Percentiles rank a stretch among this genome's conserved stretches.
Evolutionary conservation across 2,329 filamentous ascomycete species (phyloP).

Genomic region (Pseudocercospora crystallina): DNA sequence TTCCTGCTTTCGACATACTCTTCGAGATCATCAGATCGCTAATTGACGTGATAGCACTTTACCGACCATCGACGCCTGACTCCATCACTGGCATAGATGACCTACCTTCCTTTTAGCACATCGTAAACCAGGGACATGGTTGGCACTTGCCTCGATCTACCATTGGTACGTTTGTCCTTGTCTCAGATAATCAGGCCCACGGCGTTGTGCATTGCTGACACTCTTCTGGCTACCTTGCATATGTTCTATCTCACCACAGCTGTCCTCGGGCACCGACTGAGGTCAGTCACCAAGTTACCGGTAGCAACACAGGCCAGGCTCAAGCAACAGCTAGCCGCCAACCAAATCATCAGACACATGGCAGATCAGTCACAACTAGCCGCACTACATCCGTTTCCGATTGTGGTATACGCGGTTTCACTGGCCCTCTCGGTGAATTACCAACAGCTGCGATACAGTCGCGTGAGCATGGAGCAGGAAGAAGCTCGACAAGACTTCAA

Average conservation of each 20-base stretch:
- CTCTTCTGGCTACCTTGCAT: conserved; percentile 49
- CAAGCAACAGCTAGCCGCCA: conserved; percentile 56
- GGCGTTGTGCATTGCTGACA: no score
- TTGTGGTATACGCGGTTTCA: conserved; percentile 57
- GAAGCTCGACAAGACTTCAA: conserved; percentile 47
- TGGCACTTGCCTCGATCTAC: no score
- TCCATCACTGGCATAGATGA: conserved; percentile 47
- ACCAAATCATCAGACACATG: conserved; percentile 50
- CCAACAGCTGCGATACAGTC: conserved; percentile 55
- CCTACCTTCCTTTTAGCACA: conserved; percentile 22
- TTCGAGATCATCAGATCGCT: conserved; percentile 46
- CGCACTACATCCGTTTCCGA: conserved; percentile 52
- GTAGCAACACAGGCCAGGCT: conserved; percentile 52
- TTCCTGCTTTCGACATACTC: conserved; percentile 49
- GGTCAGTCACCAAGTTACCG: conserved; percentile 39
- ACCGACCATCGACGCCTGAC: conserved; percentile 42
- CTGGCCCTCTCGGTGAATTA: conserved; percentile 58
- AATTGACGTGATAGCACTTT: conserved; percentile 49
- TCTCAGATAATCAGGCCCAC: no score
- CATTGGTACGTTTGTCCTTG: no score
- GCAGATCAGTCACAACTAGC: conserved; percentile 48
- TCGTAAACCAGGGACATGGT: conserved; percentile 38
- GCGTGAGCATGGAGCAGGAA: conserved; percentile 47
- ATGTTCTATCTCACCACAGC: conserved; percentile 58
- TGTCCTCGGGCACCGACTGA: conserved; percentile 56